Percentiles rank a stretch among this genome's conserved stretches.
phyloP scores from a whole-genome alignment of 108 stramenopile species.

The Fragilaria radians region DNA sequence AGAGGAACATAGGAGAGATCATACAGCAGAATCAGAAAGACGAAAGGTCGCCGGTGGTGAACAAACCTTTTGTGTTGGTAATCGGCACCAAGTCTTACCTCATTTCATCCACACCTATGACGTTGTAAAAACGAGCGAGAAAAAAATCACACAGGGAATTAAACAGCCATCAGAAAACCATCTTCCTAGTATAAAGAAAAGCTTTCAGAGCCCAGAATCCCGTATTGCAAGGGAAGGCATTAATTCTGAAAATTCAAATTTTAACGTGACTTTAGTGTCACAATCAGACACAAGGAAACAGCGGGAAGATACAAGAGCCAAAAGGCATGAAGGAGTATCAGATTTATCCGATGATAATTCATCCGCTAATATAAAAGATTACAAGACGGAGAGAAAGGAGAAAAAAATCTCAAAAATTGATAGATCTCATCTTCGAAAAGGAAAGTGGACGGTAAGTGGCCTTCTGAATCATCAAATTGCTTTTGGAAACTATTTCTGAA shows the following conservation, averaged over 20 bases:
- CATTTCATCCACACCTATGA: not conserved
- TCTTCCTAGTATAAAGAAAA: not conserved
- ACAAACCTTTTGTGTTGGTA: too few species aligned
- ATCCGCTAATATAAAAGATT: not conserved
- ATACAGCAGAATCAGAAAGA: too few species aligned
- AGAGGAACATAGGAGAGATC: too few species aligned
- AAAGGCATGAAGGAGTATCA: not conserved
- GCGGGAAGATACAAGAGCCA: not conserved
- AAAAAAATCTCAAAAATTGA: constrained; percentile 8
- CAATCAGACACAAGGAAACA: not conserved
- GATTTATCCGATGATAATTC: not conserved
- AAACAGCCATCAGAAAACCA: not conserved
- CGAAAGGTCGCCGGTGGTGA: too few species aligned
- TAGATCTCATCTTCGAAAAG: constrained; percentile 43
- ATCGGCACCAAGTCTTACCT: not conserved
- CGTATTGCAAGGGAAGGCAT: too few species aligned
- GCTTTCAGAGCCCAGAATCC: not conserved
- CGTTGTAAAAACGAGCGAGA: not conserved
- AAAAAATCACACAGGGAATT: not conserved
- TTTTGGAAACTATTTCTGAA: constrained; percentile 1
- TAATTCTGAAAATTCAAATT: not conserved
- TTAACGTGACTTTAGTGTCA: not conserved
- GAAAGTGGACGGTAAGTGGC: constrained; percentile 78
- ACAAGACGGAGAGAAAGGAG: not conserved
- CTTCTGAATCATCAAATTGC: not conserved